A percentile compares a stretch with the other conserved stretches of the same genome.
These are phyloP conservation scores for Lodderomyces theae DNA, from an alignment of 1,139 yeast species.

Conservation along the genomic window DNA sequence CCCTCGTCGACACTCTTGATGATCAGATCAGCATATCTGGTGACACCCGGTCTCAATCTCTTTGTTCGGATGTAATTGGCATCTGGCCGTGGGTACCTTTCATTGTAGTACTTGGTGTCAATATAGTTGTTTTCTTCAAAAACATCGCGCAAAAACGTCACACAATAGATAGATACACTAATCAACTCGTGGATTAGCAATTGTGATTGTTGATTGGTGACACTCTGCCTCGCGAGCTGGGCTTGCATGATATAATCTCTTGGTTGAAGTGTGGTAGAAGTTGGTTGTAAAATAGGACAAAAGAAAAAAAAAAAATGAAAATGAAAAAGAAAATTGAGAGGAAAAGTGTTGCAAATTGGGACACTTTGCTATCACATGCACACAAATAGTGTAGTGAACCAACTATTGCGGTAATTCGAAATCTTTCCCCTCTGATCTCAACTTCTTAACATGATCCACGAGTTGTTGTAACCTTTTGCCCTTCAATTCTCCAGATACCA, in stretches of 20 bases:
- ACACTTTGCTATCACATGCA: background rate
- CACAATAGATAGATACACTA: constrained; percentile 48
- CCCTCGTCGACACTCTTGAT: constrained; percentile 54
- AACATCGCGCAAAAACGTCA: constrained; percentile 50
- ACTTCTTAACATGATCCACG: constrained; percentile 19
- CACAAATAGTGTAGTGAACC: background rate
- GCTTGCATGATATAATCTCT: constrained; percentile 9
- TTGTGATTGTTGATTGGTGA: constrained; percentile 32
- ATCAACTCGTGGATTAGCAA: constrained; percentile 42
- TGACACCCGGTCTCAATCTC: constrained; percentile 41
- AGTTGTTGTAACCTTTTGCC: constrained; percentile 19
- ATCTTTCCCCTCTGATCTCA: constrained; percentile 20
- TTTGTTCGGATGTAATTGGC: constrained; percentile 40
- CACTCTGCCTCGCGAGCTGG: constrained; percentile 16
- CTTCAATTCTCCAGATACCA: constrained; percentile 20
- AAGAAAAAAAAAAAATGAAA: constrained; percentile 4
- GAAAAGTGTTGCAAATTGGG: background rate
- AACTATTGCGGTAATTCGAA: constrained; percentile 7
- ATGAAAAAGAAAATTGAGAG: background rate
- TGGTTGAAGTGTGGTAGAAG: constrained; percentile 1
- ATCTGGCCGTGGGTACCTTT: constrained; percentile 17
- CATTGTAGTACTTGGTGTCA: constrained; percentile 38
- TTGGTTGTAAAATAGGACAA: constrained; percentile 6
- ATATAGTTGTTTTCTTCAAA: constrained; percentile 48
- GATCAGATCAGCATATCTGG: constrained; percentile 22